A percentile compares a stretch with the other conserved stretches of the same genome.
Conservation (phyloP, 2,329 filamentous ascomycete genomes). For the Cytospora mali region DNA sequence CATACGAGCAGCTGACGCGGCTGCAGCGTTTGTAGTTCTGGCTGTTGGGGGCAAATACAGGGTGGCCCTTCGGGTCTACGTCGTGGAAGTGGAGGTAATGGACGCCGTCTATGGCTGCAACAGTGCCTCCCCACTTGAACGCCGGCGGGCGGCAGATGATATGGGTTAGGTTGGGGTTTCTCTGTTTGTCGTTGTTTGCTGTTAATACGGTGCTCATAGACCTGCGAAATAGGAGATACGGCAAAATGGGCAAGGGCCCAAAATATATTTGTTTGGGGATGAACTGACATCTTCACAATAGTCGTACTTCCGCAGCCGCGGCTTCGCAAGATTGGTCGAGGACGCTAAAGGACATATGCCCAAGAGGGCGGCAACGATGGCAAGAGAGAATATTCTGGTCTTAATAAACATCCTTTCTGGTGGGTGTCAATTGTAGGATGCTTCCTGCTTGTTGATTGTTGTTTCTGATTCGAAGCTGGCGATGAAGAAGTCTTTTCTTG, state of each 20-base stretch:
- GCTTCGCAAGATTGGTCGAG: too few relatives aligned
- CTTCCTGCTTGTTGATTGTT: too few relatives aligned
- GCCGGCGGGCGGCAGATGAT: slow-evolving; percentile 12
- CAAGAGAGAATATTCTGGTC: not conserved
- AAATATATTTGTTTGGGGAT: not conserved
- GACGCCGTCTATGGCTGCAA: not conserved
- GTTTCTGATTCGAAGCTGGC: too few relatives aligned
- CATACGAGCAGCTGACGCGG: slow-evolving; percentile 10
- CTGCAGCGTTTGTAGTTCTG: slow-evolving; percentile 3
- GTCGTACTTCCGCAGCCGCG: not conserved
- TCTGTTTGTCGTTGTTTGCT: not conserved
- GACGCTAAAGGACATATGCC: not conserved
- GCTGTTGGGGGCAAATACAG: not conserved
- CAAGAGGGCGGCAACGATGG: not conserved
- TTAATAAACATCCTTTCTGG: slow-evolving; percentile 4
- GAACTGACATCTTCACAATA: not conserved
- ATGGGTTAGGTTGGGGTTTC: slow-evolving; percentile 2
- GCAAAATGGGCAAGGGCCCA: too few relatives aligned
- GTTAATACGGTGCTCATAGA: too few relatives aligned
- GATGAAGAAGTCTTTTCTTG: too few relatives aligned
- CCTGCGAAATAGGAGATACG: too few relatives aligned
- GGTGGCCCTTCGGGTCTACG: too few relatives aligned
- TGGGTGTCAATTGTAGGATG: not conserved
- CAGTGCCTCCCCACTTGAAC: slow-evolving; percentile 2
- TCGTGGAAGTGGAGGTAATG: not conserved